Conservation (phyloP, 306 rosid species). For the Fragaria vesca region DNA sequence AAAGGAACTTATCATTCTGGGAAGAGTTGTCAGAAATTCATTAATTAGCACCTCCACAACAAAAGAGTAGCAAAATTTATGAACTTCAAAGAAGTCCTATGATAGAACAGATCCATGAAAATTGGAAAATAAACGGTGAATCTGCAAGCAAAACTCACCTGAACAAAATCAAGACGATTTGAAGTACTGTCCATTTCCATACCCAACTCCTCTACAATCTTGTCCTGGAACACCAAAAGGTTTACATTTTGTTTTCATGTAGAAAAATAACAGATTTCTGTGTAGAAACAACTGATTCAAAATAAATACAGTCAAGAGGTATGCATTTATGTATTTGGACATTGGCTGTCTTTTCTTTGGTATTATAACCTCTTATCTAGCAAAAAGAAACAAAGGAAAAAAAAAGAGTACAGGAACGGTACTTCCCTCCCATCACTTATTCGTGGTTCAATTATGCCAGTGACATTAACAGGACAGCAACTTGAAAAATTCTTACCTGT, state of each 20-base stretch:
- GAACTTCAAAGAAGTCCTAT: neutral
- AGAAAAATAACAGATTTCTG: neutral
- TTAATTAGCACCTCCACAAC: neutral
- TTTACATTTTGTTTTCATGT: constrained; percentile 6
- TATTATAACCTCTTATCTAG: neutral
- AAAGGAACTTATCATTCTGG: constrained; percentile 5
- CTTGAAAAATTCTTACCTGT: constrained; percentile 57
- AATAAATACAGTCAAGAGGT: constrained; percentile 2
- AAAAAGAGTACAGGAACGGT: neutral
- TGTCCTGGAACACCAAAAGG: constrained; percentile 61
- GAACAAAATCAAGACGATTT: constrained; percentile 93
- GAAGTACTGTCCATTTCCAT: constrained; percentile 92
- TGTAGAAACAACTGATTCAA: neutral
- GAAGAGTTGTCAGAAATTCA: neutral
- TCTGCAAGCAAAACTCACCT: constrained; percentile 55
- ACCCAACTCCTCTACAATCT: constrained; percentile 80
- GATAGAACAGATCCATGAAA: neutral
- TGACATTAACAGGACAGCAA: constrained; percentile 9
- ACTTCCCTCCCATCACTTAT: neutral
- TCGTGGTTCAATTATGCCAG: neutral
- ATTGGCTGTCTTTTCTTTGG: neutral
- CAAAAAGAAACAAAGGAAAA: neutral
- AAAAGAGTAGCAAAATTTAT: neutral
- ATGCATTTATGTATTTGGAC: constrained; percentile 5
- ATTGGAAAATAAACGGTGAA: constrained; percentile 24